Evolutionary conservation across 768 basidiomycete genomes (phyloP).

Genomic region (Porpolomopsis calyptriformis): DNA sequence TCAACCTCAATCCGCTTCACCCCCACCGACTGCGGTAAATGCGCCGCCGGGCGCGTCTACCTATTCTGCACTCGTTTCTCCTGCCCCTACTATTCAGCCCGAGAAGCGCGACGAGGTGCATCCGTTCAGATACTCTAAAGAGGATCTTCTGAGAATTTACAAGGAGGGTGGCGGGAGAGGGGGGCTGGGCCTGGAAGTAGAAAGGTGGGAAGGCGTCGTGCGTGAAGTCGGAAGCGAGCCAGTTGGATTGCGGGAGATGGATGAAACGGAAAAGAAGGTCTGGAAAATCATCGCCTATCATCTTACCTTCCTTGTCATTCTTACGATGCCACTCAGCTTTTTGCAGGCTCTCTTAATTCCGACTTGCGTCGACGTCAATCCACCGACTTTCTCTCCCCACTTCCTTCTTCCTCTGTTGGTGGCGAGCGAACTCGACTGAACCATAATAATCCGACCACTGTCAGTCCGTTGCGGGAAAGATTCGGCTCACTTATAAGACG

Average conservation of each 20-base stretch:
- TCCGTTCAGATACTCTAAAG: slow-evolving; percentile 82
- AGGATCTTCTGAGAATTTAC: slow-evolving; percentile 76
- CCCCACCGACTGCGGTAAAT: slow-evolving; percentile 42
- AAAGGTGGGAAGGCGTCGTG: slow-evolving; percentile 83
- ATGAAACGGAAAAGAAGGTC: slow-evolving; percentile 83
- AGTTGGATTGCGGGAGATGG: slow-evolving; percentile 65
- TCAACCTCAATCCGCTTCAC: slow-evolving; percentile 51
- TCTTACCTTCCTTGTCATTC: slow-evolving; percentile 16
- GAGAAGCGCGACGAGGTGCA: slow-evolving; percentile 55
- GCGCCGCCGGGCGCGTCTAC: slow-evolving; percentile 45
- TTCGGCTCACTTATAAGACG: slow-evolving; percentile 47
- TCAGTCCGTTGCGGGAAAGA: slow-evolving; percentile 56
- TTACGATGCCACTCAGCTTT: slow-evolving; percentile 44
- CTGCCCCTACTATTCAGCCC: slow-evolving; percentile 34
- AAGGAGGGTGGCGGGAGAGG: slow-evolving; percentile 66
- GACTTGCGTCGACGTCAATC: slow-evolving; percentile 82
- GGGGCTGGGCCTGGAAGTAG: slow-evolving; percentile 74
- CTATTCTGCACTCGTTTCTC: slow-evolving; percentile 62
- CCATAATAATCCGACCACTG: slow-evolving; percentile 37
- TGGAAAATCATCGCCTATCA: slow-evolving; percentile 16
- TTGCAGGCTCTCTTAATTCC: slow-evolving; percentile 74
- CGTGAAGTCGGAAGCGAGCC: slow-evolving; percentile 68
- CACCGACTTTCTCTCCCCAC: slow-evolving; percentile 55
- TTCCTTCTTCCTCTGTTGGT: slow-evolving; percentile 37
- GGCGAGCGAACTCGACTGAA: slow-evolving; percentile 50